A percentile compares a stretch with the other conserved stretches of the same genome.
phyloP scores from a whole-genome alignment of 1,284 basidiomycete species.

The Stygiomarasmius scandens region DNA sequence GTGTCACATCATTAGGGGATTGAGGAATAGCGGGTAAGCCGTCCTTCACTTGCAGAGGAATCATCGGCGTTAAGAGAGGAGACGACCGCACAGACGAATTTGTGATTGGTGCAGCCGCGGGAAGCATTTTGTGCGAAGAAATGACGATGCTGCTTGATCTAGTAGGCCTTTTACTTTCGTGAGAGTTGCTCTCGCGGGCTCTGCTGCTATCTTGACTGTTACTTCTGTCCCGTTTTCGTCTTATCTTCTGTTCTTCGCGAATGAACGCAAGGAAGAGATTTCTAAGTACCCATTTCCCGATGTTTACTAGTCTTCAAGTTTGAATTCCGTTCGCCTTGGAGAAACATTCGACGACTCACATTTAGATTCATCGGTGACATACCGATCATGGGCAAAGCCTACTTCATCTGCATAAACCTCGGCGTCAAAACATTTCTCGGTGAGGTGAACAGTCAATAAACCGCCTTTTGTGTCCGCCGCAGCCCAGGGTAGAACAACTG shows the following conservation, averaged over 20 bases:
- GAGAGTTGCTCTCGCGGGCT: slow-evolving; percentile 4
- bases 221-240: slow-evolving; percentile 26
- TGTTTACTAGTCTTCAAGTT: slow-evolving; percentile 59
- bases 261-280: slow-evolving; percentile 77
- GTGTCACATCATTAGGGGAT: slow-evolving; percentile 31
- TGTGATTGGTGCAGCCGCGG: slow-evolving; percentile 59
- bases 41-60: slow-evolving; percentile 45
- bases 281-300: slow-evolving; percentile 79
- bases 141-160: slow-evolving; percentile 35
- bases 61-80: slow-evolving; percentile 59
- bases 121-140: slow-evolving; percentile 62
- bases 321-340: slow-evolving; percentile 16
- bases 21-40: slow-evolving; percentile 36
- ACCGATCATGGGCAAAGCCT: slow-evolving; percentile 59
- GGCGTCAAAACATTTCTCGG: slow-evolving; percentile 87
- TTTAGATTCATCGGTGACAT: slow-evolving; percentile 77
- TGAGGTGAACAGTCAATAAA: slow-evolving; percentile 85
- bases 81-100: slow-evolving; percentile 47
- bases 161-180: slow-evolving; percentile 3
- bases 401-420: slow-evolving; percentile 95
- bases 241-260: slow-evolving; percentile 57
- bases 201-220: slow-evolving; percentile 22
- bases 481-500: slow-evolving; percentile 85
- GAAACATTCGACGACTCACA: slow-evolving; percentile 50
- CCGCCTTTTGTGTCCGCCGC: slow-evolving; percentile 90